Evolutionary conservation across 1,139 yeast genomes (phyloP), one percentile per base, ranked within the genome.

Genomic region (Protomyces lactucae-debilis): DNA sequence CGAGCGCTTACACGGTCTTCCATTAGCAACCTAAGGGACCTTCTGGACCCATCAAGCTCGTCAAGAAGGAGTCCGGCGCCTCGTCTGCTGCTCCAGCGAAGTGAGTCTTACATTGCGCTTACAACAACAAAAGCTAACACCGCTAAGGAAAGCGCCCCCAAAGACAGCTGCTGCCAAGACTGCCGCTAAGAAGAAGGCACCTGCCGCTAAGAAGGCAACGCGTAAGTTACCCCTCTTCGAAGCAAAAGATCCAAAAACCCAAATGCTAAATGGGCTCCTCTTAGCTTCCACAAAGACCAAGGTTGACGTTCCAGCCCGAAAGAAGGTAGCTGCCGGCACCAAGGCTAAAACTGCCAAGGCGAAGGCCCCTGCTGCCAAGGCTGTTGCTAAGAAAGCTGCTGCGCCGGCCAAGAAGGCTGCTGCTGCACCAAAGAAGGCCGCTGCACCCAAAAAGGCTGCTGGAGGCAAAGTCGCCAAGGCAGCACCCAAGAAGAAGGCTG

Each of bases 31-130:
- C 46, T 21, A 54, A 61, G 21, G 56, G 63, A 21, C 69, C 90
- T 21, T 83, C 88, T 36, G 91, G 91, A 55, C 87, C 90, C 37
- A 84, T 86, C 69, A 86, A 86, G 76, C 76, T 85, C 69, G 48
- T 10, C 8, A 80, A 79, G 72, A 83, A 83, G 79, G 75, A 76
- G 71, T 77, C 73, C 59, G 75, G 76, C 69, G 74, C 74, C 63
- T 72, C 72, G 21, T 68, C 70, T 32, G 14, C 18, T 9, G 68
- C 69, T 61, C 61, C 59, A 52, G 57, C 61, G 56, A 61, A 64
- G 48, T 43, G n/a, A 6, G 48, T 16, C 16, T 39, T 39, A 2
- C 43, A 14, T 4, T 9, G 43, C 43, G 43, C 43, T 37, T 6
- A 37, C 4, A 21, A 23, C 21, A 32, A 70, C 69, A 68, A 65